Evolutionary conservation across 2,329 filamentous ascomycete species (phyloP).

Genomic region (Orbilia quercus): DNA sequence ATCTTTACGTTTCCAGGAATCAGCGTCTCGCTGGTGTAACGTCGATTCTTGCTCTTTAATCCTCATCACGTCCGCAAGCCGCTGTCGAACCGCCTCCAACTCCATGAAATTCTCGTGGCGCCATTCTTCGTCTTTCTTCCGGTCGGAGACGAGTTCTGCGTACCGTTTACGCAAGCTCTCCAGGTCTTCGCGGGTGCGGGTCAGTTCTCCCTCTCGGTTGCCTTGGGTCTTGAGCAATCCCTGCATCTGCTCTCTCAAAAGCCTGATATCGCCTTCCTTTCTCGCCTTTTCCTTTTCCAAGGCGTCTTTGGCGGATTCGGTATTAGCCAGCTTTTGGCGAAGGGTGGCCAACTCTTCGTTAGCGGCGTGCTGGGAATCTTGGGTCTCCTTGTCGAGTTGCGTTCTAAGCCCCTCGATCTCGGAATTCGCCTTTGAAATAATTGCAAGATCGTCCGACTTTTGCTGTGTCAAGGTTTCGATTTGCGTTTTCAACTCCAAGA

Average conservation of each 20-base stretch:
- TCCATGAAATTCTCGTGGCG: constrained; percentile 46
- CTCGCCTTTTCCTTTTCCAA: constrained; percentile 32
- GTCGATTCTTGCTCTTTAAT: constrained; percentile 49
- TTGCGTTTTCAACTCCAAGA: constrained; percentile 28
- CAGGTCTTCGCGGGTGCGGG: constrained; percentile 32
- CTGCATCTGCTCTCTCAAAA: constrained; percentile 44
- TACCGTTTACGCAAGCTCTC: constrained; percentile 41
- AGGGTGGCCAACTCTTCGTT: constrained; percentile 18
- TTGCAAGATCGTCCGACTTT: constrained; percentile 10
- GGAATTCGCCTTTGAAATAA: constrained; percentile 23
- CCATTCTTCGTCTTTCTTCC: constrained; percentile 46
- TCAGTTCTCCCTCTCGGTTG: constrained; percentile 25
- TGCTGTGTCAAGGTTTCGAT: constrained; percentile 21
- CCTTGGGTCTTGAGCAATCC: constrained; percentile 22
- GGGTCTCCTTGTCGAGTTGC: constrained; percentile 18
- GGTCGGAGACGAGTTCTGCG: constrained; percentile 37
- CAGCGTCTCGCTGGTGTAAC: constrained; percentile 47
- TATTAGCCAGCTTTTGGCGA: constrained; percentile 19
- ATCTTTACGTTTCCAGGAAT: constrained; percentile 44
- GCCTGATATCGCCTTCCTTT: constrained; percentile 42
- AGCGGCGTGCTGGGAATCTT: constrained; percentile 8
- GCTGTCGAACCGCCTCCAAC: constrained; percentile 38
- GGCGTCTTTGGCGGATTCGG: constrained; percentile 23
- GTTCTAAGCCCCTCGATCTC: constrained; percentile 38
- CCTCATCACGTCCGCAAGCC: constrained; percentile 40